Percentiles rank a stretch among this genome's conserved stretches.
Evolutionary conservation across 208 protist species (phyloP).

Genomic region (Leishmania arabica): DNA sequence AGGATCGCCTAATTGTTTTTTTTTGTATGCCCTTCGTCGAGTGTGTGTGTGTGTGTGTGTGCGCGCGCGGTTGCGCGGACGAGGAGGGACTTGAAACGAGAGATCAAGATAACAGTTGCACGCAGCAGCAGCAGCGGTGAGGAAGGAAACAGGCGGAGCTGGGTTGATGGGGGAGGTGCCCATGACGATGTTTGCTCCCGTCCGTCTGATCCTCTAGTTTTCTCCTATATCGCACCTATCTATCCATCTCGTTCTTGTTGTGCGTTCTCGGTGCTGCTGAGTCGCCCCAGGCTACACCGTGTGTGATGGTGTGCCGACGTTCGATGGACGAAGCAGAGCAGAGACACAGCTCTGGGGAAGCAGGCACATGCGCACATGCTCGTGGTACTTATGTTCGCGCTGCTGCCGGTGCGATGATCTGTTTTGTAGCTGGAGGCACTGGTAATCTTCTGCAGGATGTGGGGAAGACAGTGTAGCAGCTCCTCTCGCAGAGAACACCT

Average conservation of each 20-base stretch:
- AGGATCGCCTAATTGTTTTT: too few species aligned
- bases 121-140: background rate
- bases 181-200: background rate
- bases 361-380: background rate
- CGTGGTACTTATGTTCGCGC: background rate
- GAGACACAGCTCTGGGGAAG: background rate
- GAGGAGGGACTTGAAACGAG: background rate
- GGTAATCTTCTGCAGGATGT: background rate
- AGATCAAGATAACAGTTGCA: background rate
- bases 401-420: background rate
- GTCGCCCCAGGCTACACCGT: background rate
- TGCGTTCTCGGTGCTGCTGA: background rate
- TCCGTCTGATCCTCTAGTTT: background rate
- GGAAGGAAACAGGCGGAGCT: background rate
- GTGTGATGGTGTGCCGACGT: background rate
- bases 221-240: background rate
- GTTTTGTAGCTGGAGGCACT: background rate
- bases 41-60: constrained; percentile 1
- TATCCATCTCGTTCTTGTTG: background rate
- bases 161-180: background rate
- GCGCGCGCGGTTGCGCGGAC: too few species aligned
- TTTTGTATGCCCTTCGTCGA: too few species aligned
- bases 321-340: background rate
- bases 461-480: background rate
- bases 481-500: background rate